Evolutionary conservation across 495 filamentous ascomycete species (phyloP), one percentile per base, ranked within the genome.

Genomic region (Polyplosphaeria fusca): DNA sequence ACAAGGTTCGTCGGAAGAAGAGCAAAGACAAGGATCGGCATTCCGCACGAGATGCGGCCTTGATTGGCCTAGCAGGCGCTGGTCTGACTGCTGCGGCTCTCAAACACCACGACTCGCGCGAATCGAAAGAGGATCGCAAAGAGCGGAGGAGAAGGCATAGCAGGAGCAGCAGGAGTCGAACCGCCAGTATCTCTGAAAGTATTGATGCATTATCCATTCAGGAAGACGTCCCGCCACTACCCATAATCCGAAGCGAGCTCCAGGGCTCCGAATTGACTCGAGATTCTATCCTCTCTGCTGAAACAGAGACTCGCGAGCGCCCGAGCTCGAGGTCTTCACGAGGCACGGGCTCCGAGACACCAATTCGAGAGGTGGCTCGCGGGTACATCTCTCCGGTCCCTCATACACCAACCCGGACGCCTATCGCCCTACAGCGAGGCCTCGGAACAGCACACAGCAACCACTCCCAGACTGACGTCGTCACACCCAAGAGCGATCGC

Each of bases 201-300:
- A 45, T 60, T 1, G 68, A 70, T n/a, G 65, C 66, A 24, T 39
- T 59, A 5, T 53, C 50, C 24, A 66, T 82, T 74, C 74, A 75
- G 73, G 71, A 86, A 71, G 71, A 47, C 63, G 71, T 65, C n/a
- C 83, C 89, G 12, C 87, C 86, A 1, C 87, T 96, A 85, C 91
- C 91, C 2, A 78, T 94, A 65, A 78, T 94, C 66, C 83, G 82
- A 67, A 94, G 91, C 69, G 88, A 88, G 39, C 80, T 94, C 24
- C 80, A 86, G 43, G 80, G 87, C 26, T 94, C 91, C 0, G 90
- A 95, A 23, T 68, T 96, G 44, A 97, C 93, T 2, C 79, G 93
- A 67, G 84, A 86, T 30, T 97, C 94, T 0, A 87, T 98, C 52
- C 75, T 95, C 11, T 91, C 93, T 4, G 85, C 88, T 32, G 82